Percentiles rank a stretch among this genome's conserved stretches.
Conservation (phyloP, 1,284 basidiomycete genomes). For the Mycena citricolor region DNA sequence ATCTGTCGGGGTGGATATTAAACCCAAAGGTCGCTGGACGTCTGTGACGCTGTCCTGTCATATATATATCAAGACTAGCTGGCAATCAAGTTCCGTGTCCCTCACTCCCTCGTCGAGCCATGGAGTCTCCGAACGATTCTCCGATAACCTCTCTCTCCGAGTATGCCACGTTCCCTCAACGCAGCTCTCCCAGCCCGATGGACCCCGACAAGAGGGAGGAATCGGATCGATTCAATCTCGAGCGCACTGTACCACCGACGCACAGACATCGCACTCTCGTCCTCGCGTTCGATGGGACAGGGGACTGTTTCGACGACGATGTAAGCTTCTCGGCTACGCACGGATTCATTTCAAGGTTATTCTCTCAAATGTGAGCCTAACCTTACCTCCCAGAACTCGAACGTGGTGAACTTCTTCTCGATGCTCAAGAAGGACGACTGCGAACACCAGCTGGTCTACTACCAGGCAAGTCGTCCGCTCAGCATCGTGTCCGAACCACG, state of each 20-base stretch:
- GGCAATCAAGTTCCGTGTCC: too few relatives aligned
- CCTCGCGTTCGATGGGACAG: slow-evolving; percentile 58
- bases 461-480: slow-evolving; percentile 35
- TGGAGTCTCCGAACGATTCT: too few relatives aligned
- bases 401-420: slow-evolving; percentile 36
- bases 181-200: too few relatives aligned
- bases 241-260: slow-evolving; percentile 35
- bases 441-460: slow-evolving; percentile 45
- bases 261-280: slow-evolving; percentile 41
- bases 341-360: slow-evolving; percentile 7
- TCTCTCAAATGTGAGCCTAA: not conserved
- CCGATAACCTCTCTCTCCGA: too few relatives aligned
- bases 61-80: too few relatives aligned
- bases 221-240: too few relatives aligned
- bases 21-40: too few relatives aligned
- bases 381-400: slow-evolving; percentile 38
- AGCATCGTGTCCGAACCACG: not conserved
- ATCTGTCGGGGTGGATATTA: too few relatives aligned
- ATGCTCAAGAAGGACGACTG: slow-evolving; percentile 44
- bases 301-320: slow-evolving; percentile 54
- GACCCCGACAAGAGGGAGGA: too few relatives aligned
- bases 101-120: too few relatives aligned
- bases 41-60: too few relatives aligned
- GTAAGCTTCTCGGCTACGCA: slow-evolving; percentile 40
- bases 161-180: too few relatives aligned